These are phyloP conservation scores for barley (Hordeum vulgare) DNA, from an alignment of 176 grass and related monocot species.

Conservation along the genomic window DNA sequence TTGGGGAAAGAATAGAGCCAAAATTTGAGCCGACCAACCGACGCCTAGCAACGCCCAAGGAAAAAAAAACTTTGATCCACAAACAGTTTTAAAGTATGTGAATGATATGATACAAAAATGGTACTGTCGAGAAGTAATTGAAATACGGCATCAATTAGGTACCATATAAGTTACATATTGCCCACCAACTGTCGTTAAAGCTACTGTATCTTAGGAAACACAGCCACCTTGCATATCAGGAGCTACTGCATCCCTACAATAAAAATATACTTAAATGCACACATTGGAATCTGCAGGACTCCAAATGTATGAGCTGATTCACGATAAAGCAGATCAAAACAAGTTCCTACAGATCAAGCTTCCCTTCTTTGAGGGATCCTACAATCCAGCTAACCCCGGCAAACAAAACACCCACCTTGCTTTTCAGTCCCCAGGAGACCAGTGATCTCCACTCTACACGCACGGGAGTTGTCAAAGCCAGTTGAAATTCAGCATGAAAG, in stretches of 20 bases:
- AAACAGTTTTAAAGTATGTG: not conserved
- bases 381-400: too few relatives aligned
- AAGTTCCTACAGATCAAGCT: not conserved
- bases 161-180: not conserved
- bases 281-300: not conserved
- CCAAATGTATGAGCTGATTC: not conserved
- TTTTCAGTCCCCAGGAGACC: not conserved
- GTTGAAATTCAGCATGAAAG: not conserved
- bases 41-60: too few relatives aligned
- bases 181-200: not conserved
- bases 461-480: not conserved
- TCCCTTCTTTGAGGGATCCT: too few relatives aligned
- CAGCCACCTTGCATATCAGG: not conserved
- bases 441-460: constrained; percentile 16
- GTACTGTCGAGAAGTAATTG: not conserved
- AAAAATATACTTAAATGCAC: not conserved
- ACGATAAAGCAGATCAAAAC: not conserved
- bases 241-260: not conserved
- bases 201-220: not conserved
- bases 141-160: not conserved
- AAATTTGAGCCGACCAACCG: too few relatives aligned
- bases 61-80: not conserved
- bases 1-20: too few relatives aligned
- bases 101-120: not conserved
- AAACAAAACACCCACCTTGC: not conserved